Base-by-base conservation (phyloP, 495 filamentous ascomycete genomes). In the Saxophila tyrrhenica region DNA sequence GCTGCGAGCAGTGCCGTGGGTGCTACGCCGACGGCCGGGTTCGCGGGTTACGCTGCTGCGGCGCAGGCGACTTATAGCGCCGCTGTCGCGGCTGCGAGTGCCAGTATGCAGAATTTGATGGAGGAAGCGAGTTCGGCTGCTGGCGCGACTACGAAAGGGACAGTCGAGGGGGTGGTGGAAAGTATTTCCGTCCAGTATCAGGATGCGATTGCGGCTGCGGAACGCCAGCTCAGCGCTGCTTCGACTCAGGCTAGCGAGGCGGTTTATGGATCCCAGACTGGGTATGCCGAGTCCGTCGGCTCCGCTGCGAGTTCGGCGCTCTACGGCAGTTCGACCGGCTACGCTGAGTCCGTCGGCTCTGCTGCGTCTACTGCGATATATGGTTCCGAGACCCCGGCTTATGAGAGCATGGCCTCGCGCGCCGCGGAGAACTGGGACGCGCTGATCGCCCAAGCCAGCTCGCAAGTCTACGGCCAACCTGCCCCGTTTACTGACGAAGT, bases 391-490 rank as follows among this genome's bases (percentile, higher is more conserved):
- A 73, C 71, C 5, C 71, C 70, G 17, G 70, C 66, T 67, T 64
- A 66, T 24, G 70, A 73, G 56, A 69, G 70, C 9, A 59, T 72
- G 25, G 74, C 75, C 13, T 78, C 73, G 52, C 71, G 75, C 59
- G 77, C 75, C 11, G 74, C 72, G 21, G 67, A 73, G 24, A 79
- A 80, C 58, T 91, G 85, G 85, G 83, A 88, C 48, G 72, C 66
- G 8, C 62, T 87, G 0, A 69, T 91, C 49, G 77, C 78, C 32
- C 78, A 78, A 56, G 82, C 84, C 25, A 86, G 81, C 69, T 70
- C 77, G 42, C 79, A 85, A 54, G 69, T 92, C 35, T 91, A 90
- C 59, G 82, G 84, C n/a, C 75, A 77, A 2, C 81, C 84, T 0
- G 79, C 80, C 0, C 85, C 86, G 0, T 83, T 77, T 71, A 77